phyloP scores from a whole-genome alignment of 768 basidiomycete genomes.

The Amanita molliuscula region DNA sequence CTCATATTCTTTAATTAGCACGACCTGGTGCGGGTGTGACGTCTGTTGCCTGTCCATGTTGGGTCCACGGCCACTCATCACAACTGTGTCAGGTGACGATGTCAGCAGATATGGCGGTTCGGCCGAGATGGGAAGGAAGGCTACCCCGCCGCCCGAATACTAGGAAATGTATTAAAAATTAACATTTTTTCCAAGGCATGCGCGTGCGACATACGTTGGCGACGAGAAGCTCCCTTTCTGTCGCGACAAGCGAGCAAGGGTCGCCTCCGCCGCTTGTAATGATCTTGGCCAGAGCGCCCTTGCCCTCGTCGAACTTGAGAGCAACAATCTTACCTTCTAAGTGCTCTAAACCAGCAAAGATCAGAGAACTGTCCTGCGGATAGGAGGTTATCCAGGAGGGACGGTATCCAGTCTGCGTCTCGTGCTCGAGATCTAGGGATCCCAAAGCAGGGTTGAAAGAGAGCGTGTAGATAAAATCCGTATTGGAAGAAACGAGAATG shows the following conservation, averaged over 20 bases:
- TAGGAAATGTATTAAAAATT: conserved; percentile 16
- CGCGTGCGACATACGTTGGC: conserved; percentile 52
- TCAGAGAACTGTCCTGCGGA: conserved; percentile 42
- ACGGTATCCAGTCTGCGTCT: conserved; percentile 42
- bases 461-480: conserved; percentile 51
- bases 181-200: background rate
- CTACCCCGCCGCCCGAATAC: conserved; percentile 61
- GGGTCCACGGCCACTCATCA: conserved; percentile 50
- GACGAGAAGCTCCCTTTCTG: conserved; percentile 47
- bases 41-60: conserved; percentile 55
- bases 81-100: conserved; percentile 21
- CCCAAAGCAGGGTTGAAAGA: conserved; percentile 43
- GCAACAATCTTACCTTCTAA: conserved; percentile 53
- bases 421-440: conserved; percentile 34
- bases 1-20: conserved; percentile 32
- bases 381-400: conserved; percentile 73
- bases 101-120: conserved; percentile 33
- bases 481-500: conserved; percentile 60
- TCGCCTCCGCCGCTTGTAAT: conserved; percentile 45
- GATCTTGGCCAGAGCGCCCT: conserved; percentile 38
- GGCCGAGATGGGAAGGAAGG: conserved; percentile 45
- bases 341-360: conserved; percentile 61
- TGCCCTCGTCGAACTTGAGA: conserved; percentile 47
- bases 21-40: conserved; percentile 72
- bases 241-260: conserved; percentile 55